Evolutionary conservation across 2,329 filamentous ascomycete species (phyloP), one percentile per base, ranked within the genome.

Genomic region (Fusarium succisae): DNA sequence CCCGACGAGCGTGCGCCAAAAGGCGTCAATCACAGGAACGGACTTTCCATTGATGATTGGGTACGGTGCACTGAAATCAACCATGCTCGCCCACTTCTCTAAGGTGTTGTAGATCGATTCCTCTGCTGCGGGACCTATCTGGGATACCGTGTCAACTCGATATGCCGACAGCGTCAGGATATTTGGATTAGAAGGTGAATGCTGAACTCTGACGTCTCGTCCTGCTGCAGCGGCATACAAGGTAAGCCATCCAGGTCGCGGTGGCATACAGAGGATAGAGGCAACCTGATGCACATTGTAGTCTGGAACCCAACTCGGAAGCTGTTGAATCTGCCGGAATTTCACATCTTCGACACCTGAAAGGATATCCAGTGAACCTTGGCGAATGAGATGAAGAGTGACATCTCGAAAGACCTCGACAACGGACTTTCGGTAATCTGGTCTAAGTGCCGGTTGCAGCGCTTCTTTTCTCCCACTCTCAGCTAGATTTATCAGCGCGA

Each of bases 141-240:
- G 8, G 8, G 24, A 39, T 55, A 55, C 14, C 14, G 2, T 6
- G 20, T 41, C 51, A 14, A 41, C 3, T 10, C 3, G 8, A 6
- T 55, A 28, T 1, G 51, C 35, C 3, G 14, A 28, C 11, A 54
- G 0, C 1, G 5, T 18, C 7, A 54, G 14, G 20, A 1, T 28
- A 0, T 54, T 8, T 3, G 24, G 24, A 0, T 50, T 22, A 0
- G 28, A 8, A 6, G 28, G 22, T 0, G 28, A 50, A n/a, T 50
- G 6, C 28, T 32, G 20, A 17, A 32, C 14, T 6, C 22, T 8
- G 28, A 50, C 22, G 12, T n/a, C 22, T n/a, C 28, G 47, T 5
- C 47, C 22, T 24, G 1, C 4, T 5, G 35, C 51, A n/a, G 35
- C 20, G 3, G 51, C 24, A 18, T 55, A 55, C 14, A 55, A 28